Evolutionary conservation across 495 filamentous ascomycete genomes (phyloP), one percentile per base, ranked within the genome.

Genomic region (Staphylotrichum longicolle): DNA sequence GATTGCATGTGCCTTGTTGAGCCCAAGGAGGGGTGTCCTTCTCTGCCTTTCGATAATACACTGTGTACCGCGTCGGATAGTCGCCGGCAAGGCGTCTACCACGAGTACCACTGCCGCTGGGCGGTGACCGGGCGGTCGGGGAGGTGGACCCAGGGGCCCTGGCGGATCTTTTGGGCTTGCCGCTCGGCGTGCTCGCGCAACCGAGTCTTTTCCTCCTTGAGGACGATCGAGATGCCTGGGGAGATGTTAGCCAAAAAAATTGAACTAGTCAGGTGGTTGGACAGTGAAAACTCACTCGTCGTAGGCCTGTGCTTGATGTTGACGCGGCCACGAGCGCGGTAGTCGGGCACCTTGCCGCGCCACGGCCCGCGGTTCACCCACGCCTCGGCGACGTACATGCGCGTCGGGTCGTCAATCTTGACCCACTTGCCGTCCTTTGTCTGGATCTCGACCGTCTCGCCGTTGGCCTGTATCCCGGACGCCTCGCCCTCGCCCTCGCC

Each of bases 121-220:
- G 85, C 83, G 58, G 83, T 85, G 32, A 93, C 77, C 0, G 87
- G 87, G 40, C 88, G 78, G 72, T 96, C 88, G 4, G 93, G 94
- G 35, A 97, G 77, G 66, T 89, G 89, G 30, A 88, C 82, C 93
- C 92, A 96, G 15, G 93, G 85, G 59, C 87, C 86, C 63, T 86
- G 78, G 66, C 85, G 85, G 47, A 83, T 77, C 71, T 84, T 75
- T 74, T 88, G 90, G 67, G 85, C 85, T 68, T 90, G 82, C 60
- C 86, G 81, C 68, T 96, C 91, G 60, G 89, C 75, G 71, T 87
- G 86, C 67, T 89, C 80, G 39, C 94, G 83, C 53, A 96, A 85
- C 37, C 90, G 80, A 1, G 94, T 97, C 72, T 86, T 86, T 72
- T 98, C 90, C 70, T 98, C 94, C 78, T 98, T 98, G 70, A 98